Percentiles rank a stretch among this genome's conserved stretches.
These are phyloP conservation scores for Fusarium coicis DNA, from an alignment of 2,329 filamentous ascomycete genomes.

Conservation along the genomic window DNA sequence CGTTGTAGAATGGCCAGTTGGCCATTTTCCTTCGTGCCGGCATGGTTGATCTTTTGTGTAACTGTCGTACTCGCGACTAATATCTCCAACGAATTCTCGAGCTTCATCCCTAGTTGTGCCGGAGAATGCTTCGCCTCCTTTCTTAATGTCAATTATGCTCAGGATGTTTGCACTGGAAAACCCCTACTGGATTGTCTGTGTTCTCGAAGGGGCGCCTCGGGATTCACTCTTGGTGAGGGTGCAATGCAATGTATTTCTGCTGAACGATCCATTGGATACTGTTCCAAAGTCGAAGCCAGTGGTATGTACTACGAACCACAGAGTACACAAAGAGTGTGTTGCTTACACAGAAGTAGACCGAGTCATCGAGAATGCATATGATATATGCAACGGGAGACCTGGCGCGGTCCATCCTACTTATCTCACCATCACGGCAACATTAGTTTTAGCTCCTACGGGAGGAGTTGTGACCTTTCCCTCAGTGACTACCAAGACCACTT, in stretches of 20 bases:
- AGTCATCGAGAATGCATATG: slow-evolving; percentile 61
- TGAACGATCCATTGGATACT: slow-evolving; percentile 61
- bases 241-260: slow-evolving; percentile 74
- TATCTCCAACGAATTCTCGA: slow-evolving; percentile 53
- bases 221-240: slow-evolving; percentile 78
- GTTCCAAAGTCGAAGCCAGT: slow-evolving; percentile 57
- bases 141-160: slow-evolving; percentile 67
- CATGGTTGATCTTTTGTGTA: slow-evolving; percentile 48
- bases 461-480: slow-evolving; percentile 47
- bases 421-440: slow-evolving; percentile 66
- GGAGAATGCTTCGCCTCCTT: slow-evolving; percentile 71
- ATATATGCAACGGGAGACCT: slow-evolving; percentile 66
- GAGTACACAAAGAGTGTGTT: neutral
- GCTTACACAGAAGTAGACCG: slow-evolving; percentile 47
- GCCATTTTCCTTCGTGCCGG: slow-evolving; percentile 45
- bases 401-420: slow-evolving; percentile 68
- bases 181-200: slow-evolving; percentile 73
- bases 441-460: slow-evolving; percentile 52
- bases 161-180: slow-evolving; percentile 58
- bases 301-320: slow-evolving; percentile 41
- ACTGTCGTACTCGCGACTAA: slow-evolving; percentile 44
- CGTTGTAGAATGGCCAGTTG: slow-evolving; percentile 56
- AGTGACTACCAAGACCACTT: slow-evolving; percentile 20
- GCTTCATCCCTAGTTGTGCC: slow-evolving; percentile 68
- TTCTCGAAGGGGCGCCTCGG: slow-evolving; percentile 65